Evolutionary conservation across 2,329 filamentous ascomycete species (phyloP).

Genomic region (Phyllosticta citriasiana): DNA sequence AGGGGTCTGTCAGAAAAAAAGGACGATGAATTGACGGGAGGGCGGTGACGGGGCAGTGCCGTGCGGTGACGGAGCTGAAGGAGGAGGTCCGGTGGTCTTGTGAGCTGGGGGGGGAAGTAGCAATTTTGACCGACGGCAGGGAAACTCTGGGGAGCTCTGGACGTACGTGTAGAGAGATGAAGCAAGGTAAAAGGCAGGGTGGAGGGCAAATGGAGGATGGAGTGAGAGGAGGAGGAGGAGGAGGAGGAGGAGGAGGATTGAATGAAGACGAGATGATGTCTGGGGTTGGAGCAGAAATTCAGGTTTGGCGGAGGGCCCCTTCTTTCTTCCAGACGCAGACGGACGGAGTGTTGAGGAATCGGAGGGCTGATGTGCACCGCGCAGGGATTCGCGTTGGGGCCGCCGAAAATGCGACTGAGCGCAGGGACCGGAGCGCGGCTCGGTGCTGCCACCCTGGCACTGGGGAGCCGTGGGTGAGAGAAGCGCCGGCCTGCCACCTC

Average conservation of each 20-base stretch:
- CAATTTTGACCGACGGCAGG: not conserved
- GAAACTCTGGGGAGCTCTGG: not conserved
- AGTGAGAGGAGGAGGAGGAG: not conserved
- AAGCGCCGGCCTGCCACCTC: not conserved
- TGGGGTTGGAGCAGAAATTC: not conserved
- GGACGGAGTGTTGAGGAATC: not conserved
- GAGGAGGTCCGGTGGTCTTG: not conserved
- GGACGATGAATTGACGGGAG: not conserved
- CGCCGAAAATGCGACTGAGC: not conserved
- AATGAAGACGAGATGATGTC: not conserved
- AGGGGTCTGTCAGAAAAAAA: not conserved
- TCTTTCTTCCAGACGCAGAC: too few species aligned
- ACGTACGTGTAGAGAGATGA: not conserved
- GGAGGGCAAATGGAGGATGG: not conserved
- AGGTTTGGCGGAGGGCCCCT: constrained; percentile 1
- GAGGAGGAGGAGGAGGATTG: not conserved
- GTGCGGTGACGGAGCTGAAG: not conserved
- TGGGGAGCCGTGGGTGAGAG: not conserved
- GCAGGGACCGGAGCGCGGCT: not conserved
- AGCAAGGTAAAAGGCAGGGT: not conserved
- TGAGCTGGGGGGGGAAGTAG: too few species aligned
- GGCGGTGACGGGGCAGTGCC: not conserved
- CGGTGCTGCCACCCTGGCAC: not conserved
- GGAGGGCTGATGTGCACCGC: not conserved
- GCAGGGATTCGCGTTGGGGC: constrained; percentile 1